phyloP scores from a whole-genome alignment of 23 red algal genomes.

The Gracilaria caudata region DNA sequence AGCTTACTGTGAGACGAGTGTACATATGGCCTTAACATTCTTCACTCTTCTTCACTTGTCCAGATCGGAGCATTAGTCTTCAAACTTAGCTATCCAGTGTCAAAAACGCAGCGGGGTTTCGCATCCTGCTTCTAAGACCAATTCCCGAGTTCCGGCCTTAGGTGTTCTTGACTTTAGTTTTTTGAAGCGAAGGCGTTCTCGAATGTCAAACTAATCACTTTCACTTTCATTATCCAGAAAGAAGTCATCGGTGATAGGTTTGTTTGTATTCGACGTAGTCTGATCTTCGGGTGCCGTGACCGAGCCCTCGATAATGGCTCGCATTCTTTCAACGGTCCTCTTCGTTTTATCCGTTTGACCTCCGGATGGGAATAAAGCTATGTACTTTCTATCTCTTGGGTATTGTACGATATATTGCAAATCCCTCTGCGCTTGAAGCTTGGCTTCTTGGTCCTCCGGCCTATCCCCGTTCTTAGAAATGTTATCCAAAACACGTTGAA shows the following conservation, averaged over 20 bases:
- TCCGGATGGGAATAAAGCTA: constrained; percentile 77
- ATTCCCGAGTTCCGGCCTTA: not conserved
- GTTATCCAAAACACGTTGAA: constrained; percentile 53
- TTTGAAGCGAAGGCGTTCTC: not conserved
- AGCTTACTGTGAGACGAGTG: not conserved
- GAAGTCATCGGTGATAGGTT: constrained; percentile 19
- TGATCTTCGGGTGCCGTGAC: not conserved
- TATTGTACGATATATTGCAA: constrained; percentile 67
- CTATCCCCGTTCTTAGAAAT: constrained; percentile 40
- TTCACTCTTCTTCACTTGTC: too few relatives aligned
- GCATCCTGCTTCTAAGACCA: not conserved
- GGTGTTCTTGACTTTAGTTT: not conserved
- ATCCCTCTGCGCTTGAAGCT: constrained; percentile 48
- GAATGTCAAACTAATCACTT: not conserved
- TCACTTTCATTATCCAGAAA: constrained; percentile 25
- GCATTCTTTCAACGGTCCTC: constrained; percentile 49
- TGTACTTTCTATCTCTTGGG: constrained; percentile 73
- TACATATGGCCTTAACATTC: not conserved
- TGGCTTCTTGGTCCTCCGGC: constrained; percentile 25
- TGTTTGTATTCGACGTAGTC: not conserved
- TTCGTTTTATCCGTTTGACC: constrained; percentile 70
- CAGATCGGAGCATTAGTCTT: not conserved
- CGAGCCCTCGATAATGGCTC: constrained; percentile 40
- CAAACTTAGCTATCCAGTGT: not conserved
- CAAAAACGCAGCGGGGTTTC: not conserved